phyloP scores from a whole-genome alignment of 805 yeast species.

The Zygosaccharomyces gambellarensis region DNA sequence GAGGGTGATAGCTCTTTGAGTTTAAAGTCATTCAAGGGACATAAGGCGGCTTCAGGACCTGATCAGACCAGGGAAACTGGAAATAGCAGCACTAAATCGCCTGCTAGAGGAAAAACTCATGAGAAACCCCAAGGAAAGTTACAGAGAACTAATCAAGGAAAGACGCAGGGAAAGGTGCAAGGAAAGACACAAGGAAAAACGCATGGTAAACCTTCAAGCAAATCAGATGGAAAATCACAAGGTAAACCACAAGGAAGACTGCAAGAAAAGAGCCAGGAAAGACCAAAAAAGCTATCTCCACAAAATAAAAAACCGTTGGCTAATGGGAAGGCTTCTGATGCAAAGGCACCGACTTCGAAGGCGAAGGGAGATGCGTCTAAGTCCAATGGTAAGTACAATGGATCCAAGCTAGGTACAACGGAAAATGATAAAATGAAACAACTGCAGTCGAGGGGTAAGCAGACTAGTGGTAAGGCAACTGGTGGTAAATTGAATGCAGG shows the following conservation, averaged over 20 bases:
- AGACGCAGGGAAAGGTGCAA: background rate
- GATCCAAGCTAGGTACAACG: background rate
- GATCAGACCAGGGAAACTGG: background rate
- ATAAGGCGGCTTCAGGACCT: conserved; percentile 22
- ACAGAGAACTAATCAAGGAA: background rate
- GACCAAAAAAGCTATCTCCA: background rate
- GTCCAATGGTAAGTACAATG: background rate
- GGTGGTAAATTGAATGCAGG: background rate
- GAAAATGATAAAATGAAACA: background rate
- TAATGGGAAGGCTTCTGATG: background rate
- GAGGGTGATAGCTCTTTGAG: conserved; percentile 38
- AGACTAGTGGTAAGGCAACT: background rate
- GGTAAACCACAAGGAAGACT: background rate
- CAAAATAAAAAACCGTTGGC: background rate
- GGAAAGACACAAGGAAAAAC: background rate
- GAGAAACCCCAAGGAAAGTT: background rate
- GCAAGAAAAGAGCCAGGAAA: background rate
- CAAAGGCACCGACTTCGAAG: background rate
- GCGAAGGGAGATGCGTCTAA: background rate
- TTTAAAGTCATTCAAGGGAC: conserved; percentile 37
- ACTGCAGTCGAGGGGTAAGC: background rate
- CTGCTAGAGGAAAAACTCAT: background rate
- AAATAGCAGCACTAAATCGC: background rate
- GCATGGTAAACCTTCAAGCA: background rate
- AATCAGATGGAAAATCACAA: background rate